phyloP scores from a whole-genome alignment of 371 early-diverging fungal genomes.

The Mortierella sp. region DNA sequence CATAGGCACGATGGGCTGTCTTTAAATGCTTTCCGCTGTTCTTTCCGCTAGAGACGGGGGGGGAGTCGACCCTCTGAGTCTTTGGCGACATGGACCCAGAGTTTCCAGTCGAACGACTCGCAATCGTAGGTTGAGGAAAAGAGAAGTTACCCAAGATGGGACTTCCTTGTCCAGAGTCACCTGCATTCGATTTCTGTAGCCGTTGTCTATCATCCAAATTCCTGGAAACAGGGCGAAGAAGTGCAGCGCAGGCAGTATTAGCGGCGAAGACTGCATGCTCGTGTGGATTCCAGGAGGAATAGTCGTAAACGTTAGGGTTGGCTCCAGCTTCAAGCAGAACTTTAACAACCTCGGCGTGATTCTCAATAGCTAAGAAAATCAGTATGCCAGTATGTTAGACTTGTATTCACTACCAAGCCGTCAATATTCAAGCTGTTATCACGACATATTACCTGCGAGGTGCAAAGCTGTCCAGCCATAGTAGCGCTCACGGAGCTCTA shows the following conservation, averaged over 20 bases:
- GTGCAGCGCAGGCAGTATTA: conserved; percentile 62
- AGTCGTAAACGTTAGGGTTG: conserved; percentile 62
- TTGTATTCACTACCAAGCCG: background rate
- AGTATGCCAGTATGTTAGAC: background rate
- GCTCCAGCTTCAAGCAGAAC: conserved; percentile 68
- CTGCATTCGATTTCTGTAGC: conserved; percentile 8
- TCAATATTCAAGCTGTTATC: background rate
- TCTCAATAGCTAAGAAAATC: conserved; percentile 63
- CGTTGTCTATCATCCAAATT: conserved; percentile 36
- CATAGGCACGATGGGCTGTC: conserved; percentile 66
- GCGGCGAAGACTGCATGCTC: conserved; percentile 80
- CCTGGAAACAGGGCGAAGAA: conserved; percentile 60
- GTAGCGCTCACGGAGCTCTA: conserved; percentile 56
- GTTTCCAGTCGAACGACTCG: conserved; percentile 14
- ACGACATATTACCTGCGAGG: conserved; percentile 62
- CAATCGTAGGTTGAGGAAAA: conserved; percentile 11
- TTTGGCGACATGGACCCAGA: conserved; percentile 12
- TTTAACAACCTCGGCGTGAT: conserved; percentile 64
- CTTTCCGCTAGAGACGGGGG: conserved; percentile 41
- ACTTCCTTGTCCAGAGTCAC: conserved; percentile 15
- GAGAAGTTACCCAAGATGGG: conserved; percentile 16
- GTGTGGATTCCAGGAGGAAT: conserved; percentile 74
- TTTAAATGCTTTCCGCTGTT: conserved; percentile 34
- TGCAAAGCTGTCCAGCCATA: conserved; percentile 79
- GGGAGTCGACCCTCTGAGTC: conserved; percentile 28